Base-by-base conservation (phyloP, 2,329 filamentous ascomycete species). In the Claviceps capensis region DNA sequence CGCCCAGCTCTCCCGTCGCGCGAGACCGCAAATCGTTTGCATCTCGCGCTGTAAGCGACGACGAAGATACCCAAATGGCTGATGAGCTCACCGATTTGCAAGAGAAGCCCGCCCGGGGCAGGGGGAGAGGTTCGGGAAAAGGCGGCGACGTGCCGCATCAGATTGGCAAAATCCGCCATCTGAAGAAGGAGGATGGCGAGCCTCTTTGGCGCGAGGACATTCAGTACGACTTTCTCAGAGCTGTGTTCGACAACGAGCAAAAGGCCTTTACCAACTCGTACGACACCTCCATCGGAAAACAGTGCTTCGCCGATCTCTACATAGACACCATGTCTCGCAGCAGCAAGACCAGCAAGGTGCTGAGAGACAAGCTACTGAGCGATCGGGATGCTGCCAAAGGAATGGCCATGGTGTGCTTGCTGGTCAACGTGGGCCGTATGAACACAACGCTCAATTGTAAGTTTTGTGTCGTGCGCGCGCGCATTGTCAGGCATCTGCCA, bases 321-420 rank as follows among this genome's bases (percentile, higher is more conserved):
- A 91, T 98, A 62, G 93, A 97, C 69, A 91, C 93, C 55, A 97
- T 98, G 91, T 89, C 93, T 3, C 82, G 89, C 67, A 98, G 93
- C 72, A 96, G 88, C 76, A 98, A 98, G 75, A 97, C 91, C 30
- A 97, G 93, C 76, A 97, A 97, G 71, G 93, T 98, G 48, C 76
- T 98, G 57, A 88, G 95, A 67, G 93, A 98, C 69, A 97, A 98
- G 73, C 77, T 98, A 57, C 77, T 95, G 62, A 93, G 85, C 59
- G 93, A 98, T 66, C 83, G 88, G 62, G 84, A 88, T 57, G 90
- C 90, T 22, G 93, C 91, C 38, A 89, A 95, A 67, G 91, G 88
- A 63, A 98, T 98, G 93, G 93, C 93, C 50, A 98, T 98, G 93
- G 91, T 98, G 54, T 98, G 93, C 69, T 73, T 98, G 58, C 72